These are phyloP conservation scores for Linnemannia zychae DNA, from an alignment of 192 early-diverging fungal genomes.

Conservation along the genomic window DNA sequence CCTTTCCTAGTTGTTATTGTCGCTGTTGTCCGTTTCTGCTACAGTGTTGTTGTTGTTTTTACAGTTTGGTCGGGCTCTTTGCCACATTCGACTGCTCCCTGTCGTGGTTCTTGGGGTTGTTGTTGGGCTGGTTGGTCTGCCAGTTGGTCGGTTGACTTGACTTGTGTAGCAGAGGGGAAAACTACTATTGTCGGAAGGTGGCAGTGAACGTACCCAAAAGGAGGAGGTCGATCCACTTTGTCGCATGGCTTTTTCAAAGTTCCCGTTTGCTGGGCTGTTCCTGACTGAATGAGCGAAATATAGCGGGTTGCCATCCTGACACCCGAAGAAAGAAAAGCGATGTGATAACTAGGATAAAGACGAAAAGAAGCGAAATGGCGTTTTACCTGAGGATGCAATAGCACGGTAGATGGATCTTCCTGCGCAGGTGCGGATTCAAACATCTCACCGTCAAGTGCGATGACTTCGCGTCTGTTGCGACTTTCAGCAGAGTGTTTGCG, in stretches of 20 bases:
- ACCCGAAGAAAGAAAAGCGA: background rate
- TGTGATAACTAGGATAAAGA: background rate
- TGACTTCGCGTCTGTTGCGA: slow-evolving; percentile 34
- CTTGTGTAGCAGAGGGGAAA: no score
- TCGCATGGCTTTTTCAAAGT: background rate
- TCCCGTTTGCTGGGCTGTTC: background rate
- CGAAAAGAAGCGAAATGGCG: background rate
- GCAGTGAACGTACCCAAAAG: background rate
- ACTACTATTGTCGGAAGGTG: background rate
- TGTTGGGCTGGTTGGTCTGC: background rate
- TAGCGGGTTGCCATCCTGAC: background rate
- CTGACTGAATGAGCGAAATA: background rate
- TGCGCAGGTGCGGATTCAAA: slow-evolving; percentile 35
- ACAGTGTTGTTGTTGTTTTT: slow-evolving; percentile 1
- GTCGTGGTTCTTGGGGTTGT: background rate
- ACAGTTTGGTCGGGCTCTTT: slow-evolving; percentile 40
- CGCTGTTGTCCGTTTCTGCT: background rate
- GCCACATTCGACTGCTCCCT: slow-evolving; percentile 1
- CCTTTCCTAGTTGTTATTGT: background rate
- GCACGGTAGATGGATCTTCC: background rate
- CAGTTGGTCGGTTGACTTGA: no score
- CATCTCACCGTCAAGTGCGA: slow-evolving; percentile 49
- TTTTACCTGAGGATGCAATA: background rate
- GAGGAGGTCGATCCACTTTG: background rate
- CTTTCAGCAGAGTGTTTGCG: slow-evolving; percentile 40